Evolutionary conservation across 148 eudicot species (phyloP), one percentile per base, ranked within the genome.

Genomic region (Limonium bicolor): DNA sequence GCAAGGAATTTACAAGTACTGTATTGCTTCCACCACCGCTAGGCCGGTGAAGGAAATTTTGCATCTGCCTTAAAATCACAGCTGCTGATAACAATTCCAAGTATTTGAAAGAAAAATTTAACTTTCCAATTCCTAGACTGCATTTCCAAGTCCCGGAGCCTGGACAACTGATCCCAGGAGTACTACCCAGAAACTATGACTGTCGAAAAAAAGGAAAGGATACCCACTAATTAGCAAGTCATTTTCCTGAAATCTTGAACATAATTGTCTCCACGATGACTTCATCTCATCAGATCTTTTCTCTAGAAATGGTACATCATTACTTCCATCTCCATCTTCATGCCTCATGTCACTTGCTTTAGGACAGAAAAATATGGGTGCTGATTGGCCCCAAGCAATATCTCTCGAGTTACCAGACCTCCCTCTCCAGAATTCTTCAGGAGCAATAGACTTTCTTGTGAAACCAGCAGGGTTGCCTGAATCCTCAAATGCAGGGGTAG

Each of bases 191-290:
- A 51, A 68, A 43, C 46, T 54, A 43, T 58, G 69, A 36, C 60
- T 60, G 54, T 71, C 80, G 62, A 69, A 73, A 51, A 81, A 51
- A 58, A 80, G 63, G 69, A 68, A 90, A 16, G 99, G 95, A 43
- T 57, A 58, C 41, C 58, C 68, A 33, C 46, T 38, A 57, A 28
- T 27, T 25, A 43, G 37, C 12, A 30, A 46, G 26, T 30, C 39
- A 58, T 53, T 60, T 42, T 40, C 71, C 59, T 66, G 64, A 63
- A 72, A 66, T 31, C 48, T 61, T 48, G 55, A 20, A 62, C 50
- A 63, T 59, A 50, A 64, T 22, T 46, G 56, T 55, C 65, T 53
- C 88, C 80, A 78, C 29, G 65, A 48, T 54, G 50, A 61, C 66
- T 78, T 61, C 59, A 69, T 61, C 51, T 73, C 70, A 36, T 48